Conservation (phyloP, 108 stramenopile species). For the Seminavis robusta region DNA sequence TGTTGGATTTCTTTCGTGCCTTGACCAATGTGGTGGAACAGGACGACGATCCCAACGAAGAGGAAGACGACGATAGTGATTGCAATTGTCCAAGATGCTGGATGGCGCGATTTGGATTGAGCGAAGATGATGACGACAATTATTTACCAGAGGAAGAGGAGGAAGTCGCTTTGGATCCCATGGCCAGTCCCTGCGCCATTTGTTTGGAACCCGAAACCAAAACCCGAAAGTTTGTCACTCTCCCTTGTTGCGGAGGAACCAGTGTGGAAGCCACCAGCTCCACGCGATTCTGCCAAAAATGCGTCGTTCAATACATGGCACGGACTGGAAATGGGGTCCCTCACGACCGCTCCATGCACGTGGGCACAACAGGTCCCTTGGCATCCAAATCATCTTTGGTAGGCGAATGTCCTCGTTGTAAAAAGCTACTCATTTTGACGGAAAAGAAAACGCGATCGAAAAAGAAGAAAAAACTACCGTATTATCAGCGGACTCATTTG, state of each 20-base stretch:
- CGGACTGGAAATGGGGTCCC: neutral
- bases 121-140: too few relatives aligned
- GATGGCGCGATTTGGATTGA: too few relatives aligned
- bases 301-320: neutral
- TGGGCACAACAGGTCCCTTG: neutral
- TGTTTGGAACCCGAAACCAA: constrained; percentile 5
- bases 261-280: neutral
- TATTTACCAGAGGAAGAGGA: too few relatives aligned
- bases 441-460: neutral
- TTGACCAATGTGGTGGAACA: too few relatives aligned
- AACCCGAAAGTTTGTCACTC: neutral
- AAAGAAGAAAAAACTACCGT: neutral
- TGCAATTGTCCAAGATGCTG: too few relatives aligned
- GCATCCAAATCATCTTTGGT: neutral
- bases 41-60: too few relatives aligned
- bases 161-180: neutral
- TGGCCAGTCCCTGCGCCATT: constrained; percentile 5
- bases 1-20: too few relatives aligned
- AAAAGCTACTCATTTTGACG: neutral
- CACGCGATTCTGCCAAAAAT: constrained; percentile 3
- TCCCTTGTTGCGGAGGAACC: neutral
- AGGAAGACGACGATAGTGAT: too few relatives aligned
- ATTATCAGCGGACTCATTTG: neutral
- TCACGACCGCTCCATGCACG: neutral
- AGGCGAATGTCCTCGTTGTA: constrained; percentile 6